phyloP scores from a whole-genome alignment of 805 yeast species.

The Candida sanyiensis region DNA sequence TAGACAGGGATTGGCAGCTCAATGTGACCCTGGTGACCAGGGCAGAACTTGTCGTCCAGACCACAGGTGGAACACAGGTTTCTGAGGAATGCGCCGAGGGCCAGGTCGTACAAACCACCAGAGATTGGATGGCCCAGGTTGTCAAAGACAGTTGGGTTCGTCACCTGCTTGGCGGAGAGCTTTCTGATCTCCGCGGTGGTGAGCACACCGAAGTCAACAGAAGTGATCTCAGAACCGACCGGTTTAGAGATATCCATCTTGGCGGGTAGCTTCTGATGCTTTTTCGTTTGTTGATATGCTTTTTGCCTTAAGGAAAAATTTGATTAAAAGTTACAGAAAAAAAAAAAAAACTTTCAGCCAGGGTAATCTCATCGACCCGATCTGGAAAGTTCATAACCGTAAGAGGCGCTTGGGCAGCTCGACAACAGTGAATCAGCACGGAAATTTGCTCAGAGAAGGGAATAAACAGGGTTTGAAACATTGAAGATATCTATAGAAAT shows the following conservation, averaged over 20 bases:
- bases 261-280: neutral
- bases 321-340: conserved; percentile 4
- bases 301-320: conserved; percentile 4
- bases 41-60: conserved; percentile 87
- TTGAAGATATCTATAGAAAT: no score
- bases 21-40: conserved; percentile 98
- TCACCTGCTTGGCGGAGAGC: conserved; percentile 90
- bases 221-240: conserved; percentile 86
- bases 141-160: conserved; percentile 94
- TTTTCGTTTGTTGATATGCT: neutral
- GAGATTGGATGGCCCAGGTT: conserved; percentile 92
- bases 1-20: conserved; percentile 94
- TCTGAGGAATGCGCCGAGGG: conserved; percentile 90
- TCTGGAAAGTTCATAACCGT: no score
- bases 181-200: conserved; percentile 76
- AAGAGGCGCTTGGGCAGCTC: no score
- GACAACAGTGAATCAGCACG: no score
- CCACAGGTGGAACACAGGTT: conserved; percentile 94
- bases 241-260: conserved; percentile 94
- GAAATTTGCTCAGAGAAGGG: no score
- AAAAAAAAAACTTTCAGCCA: conserved; percentile 5
- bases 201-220: conserved; percentile 88
- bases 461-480: no score
- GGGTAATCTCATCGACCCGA: conserved; percentile 19
- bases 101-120: conserved; percentile 89